A percentile compares a stretch with the other conserved stretches of the same genome.
phyloP scores from a whole-genome alignment of 805 yeast species.

The Lachancea cidri region DNA sequence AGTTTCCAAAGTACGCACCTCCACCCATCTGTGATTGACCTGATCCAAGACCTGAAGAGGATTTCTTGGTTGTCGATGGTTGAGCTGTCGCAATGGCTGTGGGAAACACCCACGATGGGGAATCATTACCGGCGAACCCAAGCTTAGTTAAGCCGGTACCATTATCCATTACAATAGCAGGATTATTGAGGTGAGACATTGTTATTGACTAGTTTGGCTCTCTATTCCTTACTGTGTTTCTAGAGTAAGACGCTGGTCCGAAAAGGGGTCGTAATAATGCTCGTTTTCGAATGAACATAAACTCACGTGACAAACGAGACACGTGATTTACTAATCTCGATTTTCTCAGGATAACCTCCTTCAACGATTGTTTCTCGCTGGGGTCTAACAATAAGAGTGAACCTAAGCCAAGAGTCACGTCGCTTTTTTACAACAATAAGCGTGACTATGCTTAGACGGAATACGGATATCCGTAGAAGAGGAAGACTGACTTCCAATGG shows the following conservation, averaged over 20 bases:
- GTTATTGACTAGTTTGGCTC: neutral
- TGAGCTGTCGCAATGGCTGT: slow-evolving; percentile 83
- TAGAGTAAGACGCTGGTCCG: neutral
- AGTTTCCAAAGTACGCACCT: slow-evolving; percentile 28
- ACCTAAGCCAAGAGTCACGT: neutral
- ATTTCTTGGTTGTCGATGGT: slow-evolving; percentile 35
- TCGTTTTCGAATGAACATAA: neutral
- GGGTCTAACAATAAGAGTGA: no score
- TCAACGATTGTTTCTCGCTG: no score
- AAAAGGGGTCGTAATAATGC: neutral
- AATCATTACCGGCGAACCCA: slow-evolving; percentile 97
- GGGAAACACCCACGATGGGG: slow-evolving; percentile 96
- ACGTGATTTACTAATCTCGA: neutral
- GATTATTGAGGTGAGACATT: slow-evolving; percentile 67
- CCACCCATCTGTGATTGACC: slow-evolving; percentile 17
- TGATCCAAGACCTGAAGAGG: slow-evolving; percentile 23
- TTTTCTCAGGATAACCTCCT: neutral
- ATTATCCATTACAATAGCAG: slow-evolving; percentile 97
- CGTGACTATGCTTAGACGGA: slow-evolving; percentile 18
- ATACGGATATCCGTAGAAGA: slow-evolving; percentile 22
- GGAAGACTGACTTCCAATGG: slow-evolving; percentile 21
- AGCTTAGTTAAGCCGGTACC: slow-evolving; percentile 98
- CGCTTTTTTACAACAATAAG: neutral
- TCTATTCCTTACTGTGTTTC: neutral
- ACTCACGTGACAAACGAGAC: neutral